Evolutionary conservation across 225 moss, liverwort and hornwort species (phyloP).

Genomic region (Pseudoscleropodium purum): DNA sequence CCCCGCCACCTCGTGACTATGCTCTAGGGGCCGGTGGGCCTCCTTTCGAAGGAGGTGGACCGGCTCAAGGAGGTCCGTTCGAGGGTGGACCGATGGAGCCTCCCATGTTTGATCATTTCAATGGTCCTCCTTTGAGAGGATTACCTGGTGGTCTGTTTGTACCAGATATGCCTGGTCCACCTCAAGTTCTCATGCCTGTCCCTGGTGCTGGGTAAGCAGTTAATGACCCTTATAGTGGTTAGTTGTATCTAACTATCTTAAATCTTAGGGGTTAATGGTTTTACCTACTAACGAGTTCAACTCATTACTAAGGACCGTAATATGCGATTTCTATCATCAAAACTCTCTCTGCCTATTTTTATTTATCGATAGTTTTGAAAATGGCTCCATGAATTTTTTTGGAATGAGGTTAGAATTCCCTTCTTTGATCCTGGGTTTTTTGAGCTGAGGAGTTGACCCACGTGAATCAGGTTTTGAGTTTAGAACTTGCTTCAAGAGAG

Average conservation of each 20-base stretch:
- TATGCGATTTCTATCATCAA: neutral
- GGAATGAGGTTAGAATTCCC: neutral
- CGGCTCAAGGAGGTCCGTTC: slow-evolving; percentile 67
- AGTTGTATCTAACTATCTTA: neutral
- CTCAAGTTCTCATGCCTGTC: slow-evolving; percentile 99
- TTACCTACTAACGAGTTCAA: neutral
- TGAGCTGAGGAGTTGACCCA: neutral
- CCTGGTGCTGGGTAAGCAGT: slow-evolving; percentile 94
- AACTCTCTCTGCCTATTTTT: neutral
- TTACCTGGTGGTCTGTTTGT: slow-evolving; percentile 81
- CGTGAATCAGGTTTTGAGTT: neutral
- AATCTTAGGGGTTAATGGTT: neutral
- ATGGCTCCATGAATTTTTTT: neutral
- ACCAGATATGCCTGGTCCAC: slow-evolving; percentile 95
- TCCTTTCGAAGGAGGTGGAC: slow-evolving; percentile 71
- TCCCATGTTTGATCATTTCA: slow-evolving; percentile 95
- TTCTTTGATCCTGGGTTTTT: neutral
- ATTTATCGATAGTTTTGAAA: neutral
- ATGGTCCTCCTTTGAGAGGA: slow-evolving; percentile 84
- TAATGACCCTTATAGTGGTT: neutral
- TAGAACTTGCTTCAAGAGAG: neutral
- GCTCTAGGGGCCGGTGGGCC: slow-evolving; percentile 66
- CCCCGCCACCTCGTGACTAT: slow-evolving; percentile 77
- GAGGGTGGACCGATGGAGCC: slow-evolving; percentile 88
- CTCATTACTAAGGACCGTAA: neutral